Base-by-base conservation (phyloP, 208 protist genomes). In the Blechomonas ayalai region DNA sequence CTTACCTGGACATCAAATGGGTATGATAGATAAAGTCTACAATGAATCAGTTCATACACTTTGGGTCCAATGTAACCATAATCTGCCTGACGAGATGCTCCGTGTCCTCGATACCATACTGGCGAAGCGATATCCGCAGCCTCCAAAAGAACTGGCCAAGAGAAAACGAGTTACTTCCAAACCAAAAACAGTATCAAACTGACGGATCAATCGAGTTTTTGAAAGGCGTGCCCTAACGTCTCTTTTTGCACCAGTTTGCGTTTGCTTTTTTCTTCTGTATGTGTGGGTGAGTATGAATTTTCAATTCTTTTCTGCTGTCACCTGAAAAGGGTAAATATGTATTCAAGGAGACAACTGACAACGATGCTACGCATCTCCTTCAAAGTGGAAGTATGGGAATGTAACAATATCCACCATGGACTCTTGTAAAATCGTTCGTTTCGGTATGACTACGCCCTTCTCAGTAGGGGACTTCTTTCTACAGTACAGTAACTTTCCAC, bases 21-120 rank as follows among this genome's bases (percentile, higher is more conserved):
- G n/a, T n/a, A n/a, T n/a, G n/a, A 7, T 31, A 35, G 31, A 44
- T 12, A 34, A 58, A 29, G 12, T 31, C 10, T 62, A 32, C 18
- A 82, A 82, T 54, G 43, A 59, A 43, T 70, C 44, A 32, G 38
- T 82, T 37, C 52, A 83, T 55, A 77, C 66, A 16, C 41, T 83
- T 5, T 83, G 74, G 74, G 46, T 78, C 50, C 50, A 68, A 1
- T 41, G 65, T n/a, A 83, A 83, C 56, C 49, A 49, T 29, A 41
- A 60, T 36, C 56, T 69, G 12, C 59, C 68, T 23, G 40, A 67
- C 6, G 68, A 73, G 35, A 42, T 77, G 49, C 56, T 68, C 26
- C 52, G 49, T 41, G 52, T 63, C 36, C 5, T 78, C 19, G 58
- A 60, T 12, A 36, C 15, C 2, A 62, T 82, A 48, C 51, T 82